Conservation (phyloP, 352 stramenopile species). For the Phytopythium sindhum region DNA sequence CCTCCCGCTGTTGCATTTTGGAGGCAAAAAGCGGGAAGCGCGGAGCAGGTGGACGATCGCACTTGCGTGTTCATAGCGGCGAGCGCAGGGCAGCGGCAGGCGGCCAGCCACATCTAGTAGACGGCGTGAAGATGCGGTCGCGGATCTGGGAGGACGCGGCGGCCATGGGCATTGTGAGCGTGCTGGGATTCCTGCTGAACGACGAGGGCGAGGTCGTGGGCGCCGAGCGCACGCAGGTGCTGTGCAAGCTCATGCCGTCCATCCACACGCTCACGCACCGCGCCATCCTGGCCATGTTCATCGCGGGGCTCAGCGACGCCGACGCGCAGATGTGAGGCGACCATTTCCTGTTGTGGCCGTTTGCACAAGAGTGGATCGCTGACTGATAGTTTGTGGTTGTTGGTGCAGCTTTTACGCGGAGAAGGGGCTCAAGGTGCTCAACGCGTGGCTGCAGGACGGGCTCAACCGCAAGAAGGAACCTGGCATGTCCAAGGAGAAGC, state of each 20-base stretch:
- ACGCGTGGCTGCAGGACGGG: slow-evolving; percentile 64
- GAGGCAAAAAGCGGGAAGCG: background rate
- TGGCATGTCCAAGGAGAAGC: slow-evolving; percentile 54
- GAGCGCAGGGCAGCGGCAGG: too few relatives aligned
- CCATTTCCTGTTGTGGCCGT: too few relatives aligned
- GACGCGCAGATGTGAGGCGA: slow-evolving; percentile 65
- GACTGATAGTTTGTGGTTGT: background rate
- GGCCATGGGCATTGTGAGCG: slow-evolving; percentile 79
- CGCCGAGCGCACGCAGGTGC: slow-evolving; percentile 66
- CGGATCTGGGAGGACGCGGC: slow-evolving; percentile 77
- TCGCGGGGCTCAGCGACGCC: slow-evolving; percentile 61
- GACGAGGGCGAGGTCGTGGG: slow-evolving; percentile 75
- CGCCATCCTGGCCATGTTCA: slow-evolving; percentile 72
- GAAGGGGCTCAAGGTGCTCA: slow-evolving; percentile 68
- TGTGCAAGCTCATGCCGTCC: slow-evolving; percentile 82
- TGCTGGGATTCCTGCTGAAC: slow-evolving; percentile 80
- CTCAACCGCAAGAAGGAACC: slow-evolving; percentile 35
- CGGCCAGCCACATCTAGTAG: too few relatives aligned
- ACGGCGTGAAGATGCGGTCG: slow-evolving; percentile 36
- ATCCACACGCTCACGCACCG: slow-evolving; percentile 79
- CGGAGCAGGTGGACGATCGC: too few relatives aligned
- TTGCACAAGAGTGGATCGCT: background rate
- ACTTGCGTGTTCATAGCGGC: too few relatives aligned
- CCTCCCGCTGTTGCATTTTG: background rate
- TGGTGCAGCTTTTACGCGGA: slow-evolving; percentile 60